Evolutionary conservation across 2,329 filamentous ascomycete species (phyloP).

Genomic region (Calonectria hawksworthii): DNA sequence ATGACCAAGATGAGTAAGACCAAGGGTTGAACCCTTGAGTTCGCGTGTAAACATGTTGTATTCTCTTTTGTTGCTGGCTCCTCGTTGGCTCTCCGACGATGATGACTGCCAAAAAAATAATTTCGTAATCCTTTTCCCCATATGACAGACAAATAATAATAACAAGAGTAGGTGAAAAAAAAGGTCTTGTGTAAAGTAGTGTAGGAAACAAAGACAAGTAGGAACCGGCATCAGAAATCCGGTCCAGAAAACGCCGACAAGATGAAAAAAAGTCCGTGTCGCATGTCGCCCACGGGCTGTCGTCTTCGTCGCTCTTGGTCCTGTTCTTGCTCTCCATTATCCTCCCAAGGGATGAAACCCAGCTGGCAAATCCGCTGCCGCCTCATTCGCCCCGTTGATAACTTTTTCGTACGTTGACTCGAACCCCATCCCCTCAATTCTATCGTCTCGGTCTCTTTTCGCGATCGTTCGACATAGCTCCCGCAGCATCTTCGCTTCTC

Average conservation of each 20-base stretch:
- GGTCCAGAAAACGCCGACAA: constrained; percentile 22
- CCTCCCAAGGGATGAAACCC: neutral
- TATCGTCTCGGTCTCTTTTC: constrained; percentile 70
- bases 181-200: constrained; percentile 16
- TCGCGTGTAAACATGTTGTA: constrained; percentile 27
- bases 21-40: neutral
- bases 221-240: constrained; percentile 6
- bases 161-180: constrained; percentile 22
- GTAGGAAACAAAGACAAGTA: constrained; percentile 16
- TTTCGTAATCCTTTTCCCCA: constrained; percentile 21
- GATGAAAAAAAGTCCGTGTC: constrained; percentile 18
- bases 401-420: constrained; percentile 34
- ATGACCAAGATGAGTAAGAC: neutral
- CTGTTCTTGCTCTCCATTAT: constrained; percentile 18
- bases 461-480: constrained; percentile 56
- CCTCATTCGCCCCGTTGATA: neutral
- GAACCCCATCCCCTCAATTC: constrained; percentile 29
- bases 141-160: constrained; percentile 28
- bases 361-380: constrained; percentile 2
- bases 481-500: constrained; percentile 64
- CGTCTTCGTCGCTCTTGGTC: constrained; percentile 19
- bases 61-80: constrained; percentile 26
- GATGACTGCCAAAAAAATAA: constrained; percentile 9
- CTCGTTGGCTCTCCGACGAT: constrained; percentile 20
- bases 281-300: constrained; percentile 6